These are phyloP conservation scores for Volvox reticuliferus DNA, from an alignment of 139 green algal genomes.

Conservation along the genomic window DNA sequence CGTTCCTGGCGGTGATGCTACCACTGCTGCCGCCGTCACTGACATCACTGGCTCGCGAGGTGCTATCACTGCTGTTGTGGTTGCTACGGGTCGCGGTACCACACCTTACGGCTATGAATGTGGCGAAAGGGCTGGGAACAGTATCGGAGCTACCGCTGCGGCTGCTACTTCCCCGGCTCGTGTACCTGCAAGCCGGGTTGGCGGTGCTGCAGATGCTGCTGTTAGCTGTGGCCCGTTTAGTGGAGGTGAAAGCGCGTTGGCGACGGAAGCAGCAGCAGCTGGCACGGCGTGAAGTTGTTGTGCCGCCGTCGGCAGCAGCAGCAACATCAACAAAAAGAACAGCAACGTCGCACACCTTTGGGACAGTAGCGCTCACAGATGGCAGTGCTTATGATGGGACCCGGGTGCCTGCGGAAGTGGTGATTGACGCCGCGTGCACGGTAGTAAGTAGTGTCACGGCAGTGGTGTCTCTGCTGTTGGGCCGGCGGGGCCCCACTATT, in stretches of 20 bases:
- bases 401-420: too few species aligned
- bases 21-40: neutral
- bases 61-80: neutral
- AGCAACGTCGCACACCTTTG: neutral
- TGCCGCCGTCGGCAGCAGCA: neutral
- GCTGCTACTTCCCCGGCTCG: conserved; percentile 61
- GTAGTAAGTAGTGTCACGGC: conserved; percentile 14
- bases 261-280: conserved; percentile 11
- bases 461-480: conserved; percentile 60
- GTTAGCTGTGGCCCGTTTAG: too few species aligned
- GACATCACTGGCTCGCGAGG: neutral
- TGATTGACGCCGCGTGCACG: neutral
- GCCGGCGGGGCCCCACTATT: conserved; percentile 52
- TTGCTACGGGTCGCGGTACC: neutral
- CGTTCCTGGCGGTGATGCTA: neutral
- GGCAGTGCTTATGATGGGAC: too few species aligned
- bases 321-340: too few species aligned
- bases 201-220: conserved; percentile 40
- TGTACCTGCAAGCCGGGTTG: conserved; percentile 32
- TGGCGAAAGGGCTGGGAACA: neutral
- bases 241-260: neutral
- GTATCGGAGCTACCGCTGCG: conserved; percentile 46
- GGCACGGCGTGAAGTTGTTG: neutral
- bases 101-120: neutral
- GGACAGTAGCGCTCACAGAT: neutral